Conservation (phyloP, 805 yeast species). For the Spathaspora arborariae region DNA sequence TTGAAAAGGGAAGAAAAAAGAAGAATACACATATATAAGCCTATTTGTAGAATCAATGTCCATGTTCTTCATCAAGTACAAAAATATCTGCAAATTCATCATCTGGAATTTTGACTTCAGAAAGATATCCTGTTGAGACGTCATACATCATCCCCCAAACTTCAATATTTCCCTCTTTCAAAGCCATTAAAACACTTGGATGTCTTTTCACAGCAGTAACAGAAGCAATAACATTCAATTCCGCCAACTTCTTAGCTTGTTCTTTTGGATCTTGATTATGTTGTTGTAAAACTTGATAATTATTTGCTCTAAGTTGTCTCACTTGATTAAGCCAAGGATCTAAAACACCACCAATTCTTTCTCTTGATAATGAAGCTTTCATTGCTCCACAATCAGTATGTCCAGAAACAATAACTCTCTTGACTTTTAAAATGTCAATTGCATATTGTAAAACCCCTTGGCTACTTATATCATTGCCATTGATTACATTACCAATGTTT, state of each 20-base stretch:
- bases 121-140: constrained; percentile 68
- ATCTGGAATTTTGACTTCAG: constrained; percentile 34
- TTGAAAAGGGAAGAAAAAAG: no score
- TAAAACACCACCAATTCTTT: constrained; percentile 62
- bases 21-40: no score
- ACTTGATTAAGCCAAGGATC: constrained; percentile 70
- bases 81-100: constrained; percentile 44
- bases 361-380: constrained; percentile 68
- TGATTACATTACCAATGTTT: constrained; percentile 79
- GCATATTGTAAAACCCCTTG: constrained; percentile 85
- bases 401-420: constrained; percentile 82
- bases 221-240: constrained; percentile 72
- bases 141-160: constrained; percentile 84
- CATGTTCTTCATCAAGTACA: constrained; percentile 30
- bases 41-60: no score
- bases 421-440: constrained; percentile 75
- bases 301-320: constrained; percentile 64
- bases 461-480: constrained; percentile 66
- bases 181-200: constrained; percentile 65
- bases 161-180: constrained; percentile 58
- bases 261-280: constrained; percentile 45
- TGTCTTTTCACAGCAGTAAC: constrained; percentile 62
- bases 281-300: constrained; percentile 46
- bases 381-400: constrained; percentile 96
- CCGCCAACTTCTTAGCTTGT: constrained; percentile 62